Evolutionary conservation across 225 moss, liverwort and hornwort genomes (phyloP).

Genomic region (Pleurozium schreberi): DNA sequence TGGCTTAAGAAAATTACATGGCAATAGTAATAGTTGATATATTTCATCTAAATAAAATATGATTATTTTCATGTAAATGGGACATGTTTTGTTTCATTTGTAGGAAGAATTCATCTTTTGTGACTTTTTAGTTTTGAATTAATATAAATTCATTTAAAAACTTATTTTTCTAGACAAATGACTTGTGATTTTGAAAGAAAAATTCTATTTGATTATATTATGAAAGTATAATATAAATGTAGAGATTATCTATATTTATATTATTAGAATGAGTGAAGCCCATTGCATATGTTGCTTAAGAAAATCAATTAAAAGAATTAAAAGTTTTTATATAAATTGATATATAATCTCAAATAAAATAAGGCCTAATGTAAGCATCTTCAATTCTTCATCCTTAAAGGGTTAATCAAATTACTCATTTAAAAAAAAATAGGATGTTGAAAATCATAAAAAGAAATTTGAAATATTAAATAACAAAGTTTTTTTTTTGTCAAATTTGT

Average conservation of each 20-base stretch:
- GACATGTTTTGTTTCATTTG: too few relatives aligned
- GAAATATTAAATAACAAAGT: rapidly evolving
- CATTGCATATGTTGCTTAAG: too few relatives aligned
- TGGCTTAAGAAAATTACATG: rapidly evolving
- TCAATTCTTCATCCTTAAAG: too few relatives aligned
- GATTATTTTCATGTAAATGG: not conserved
- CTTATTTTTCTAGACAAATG: too few relatives aligned
- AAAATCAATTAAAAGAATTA: too few relatives aligned
- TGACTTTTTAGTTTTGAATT: not conserved
- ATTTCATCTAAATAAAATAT: not conserved
- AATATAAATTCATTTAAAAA: not conserved
- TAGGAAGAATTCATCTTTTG: too few relatives aligned
- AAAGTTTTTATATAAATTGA: rapidly evolving
- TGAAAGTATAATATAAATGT: not conserved
- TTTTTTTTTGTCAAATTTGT: not conserved
- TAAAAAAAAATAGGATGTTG: too few relatives aligned
- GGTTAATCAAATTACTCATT: not conserved
- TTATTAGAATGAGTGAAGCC: rapidly evolving
- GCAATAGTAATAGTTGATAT: not conserved
- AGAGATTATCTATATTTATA: too few relatives aligned
- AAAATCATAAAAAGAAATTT: not conserved
- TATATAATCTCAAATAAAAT: not conserved
- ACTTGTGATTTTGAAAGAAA: not conserved
- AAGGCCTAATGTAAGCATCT: too few relatives aligned
- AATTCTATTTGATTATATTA: too few relatives aligned